These are phyloP conservation scores for Yarrowia porcina DNA, from an alignment of 805 yeast species.

Conservation along the genomic window DNA sequence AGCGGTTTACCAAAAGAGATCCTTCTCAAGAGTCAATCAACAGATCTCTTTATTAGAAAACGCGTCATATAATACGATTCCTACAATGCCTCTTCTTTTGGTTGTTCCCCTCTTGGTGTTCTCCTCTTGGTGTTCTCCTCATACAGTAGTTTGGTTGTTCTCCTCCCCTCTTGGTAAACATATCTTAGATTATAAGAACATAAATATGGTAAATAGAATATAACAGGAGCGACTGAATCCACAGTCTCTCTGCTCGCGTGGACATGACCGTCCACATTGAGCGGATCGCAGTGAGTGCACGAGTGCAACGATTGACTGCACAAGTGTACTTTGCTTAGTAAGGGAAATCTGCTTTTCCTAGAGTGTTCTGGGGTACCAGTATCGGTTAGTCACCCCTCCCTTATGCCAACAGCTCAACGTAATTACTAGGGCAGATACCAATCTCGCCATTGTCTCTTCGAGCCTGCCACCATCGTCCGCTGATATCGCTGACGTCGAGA, in stretches of 20 bases:
- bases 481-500: conserved; percentile 86
- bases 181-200: neutral
- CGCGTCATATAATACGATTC: too few species aligned
- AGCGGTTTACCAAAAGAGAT: too few species aligned
- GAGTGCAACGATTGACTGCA: too few species aligned
- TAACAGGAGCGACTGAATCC: conserved; percentile 2
- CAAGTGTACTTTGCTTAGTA: neutral
- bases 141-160: neutral
- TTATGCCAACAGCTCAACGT: conserved; percentile 56
- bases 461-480: conserved; percentile 99
- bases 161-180: neutral
- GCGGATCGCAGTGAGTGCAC: conserved; percentile 6
- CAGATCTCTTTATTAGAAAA: too few species aligned
- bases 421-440: conserved; percentile 95
- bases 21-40: too few species aligned
- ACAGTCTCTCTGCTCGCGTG: neutral
- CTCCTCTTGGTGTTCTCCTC: too few species aligned
- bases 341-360: too few species aligned
- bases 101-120: too few species aligned
- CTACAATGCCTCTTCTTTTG: too few species aligned
- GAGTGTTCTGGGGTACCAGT: too few species aligned
- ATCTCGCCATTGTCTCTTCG: conserved; percentile 83
- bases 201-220: conserved; percentile 14
- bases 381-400: too few species aligned
- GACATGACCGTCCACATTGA: too few species aligned